Evolutionary conservation across 768 basidiomycete genomes (phyloP).

Genomic region (Suillus plorans): DNA sequence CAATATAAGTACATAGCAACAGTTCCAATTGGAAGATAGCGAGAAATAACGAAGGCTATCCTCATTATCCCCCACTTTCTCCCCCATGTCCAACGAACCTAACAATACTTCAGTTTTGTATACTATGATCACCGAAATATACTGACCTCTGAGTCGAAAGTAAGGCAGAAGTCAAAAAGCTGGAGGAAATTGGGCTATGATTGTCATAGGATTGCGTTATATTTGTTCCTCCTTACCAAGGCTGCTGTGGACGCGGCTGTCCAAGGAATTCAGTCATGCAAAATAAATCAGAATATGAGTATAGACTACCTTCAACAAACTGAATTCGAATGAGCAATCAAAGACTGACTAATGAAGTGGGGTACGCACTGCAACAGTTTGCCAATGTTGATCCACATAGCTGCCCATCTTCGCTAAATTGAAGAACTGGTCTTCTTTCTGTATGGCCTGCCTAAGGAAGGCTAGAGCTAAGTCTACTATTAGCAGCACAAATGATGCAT

Average conservation of each 20-base stretch:
- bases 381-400: neutral
- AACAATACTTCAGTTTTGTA: neutral
- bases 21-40: conserved; percentile 21
- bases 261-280: neutral
- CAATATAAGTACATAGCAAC: conserved; percentile 9
- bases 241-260: neutral
- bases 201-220: neutral
- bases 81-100: conserved; percentile 19
- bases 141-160: conserved; percentile 6
- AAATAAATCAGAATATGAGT: neutral
- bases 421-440: neutral
- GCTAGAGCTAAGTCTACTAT: neutral
- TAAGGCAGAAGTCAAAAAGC: conserved; percentile 4
- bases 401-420: neutral
- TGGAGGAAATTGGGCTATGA: neutral
- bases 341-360: neutral
- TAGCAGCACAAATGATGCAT: neutral
- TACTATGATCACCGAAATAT: neutral
- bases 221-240: neutral
- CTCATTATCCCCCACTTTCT: conserved; percentile 18
- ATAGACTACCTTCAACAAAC: neutral
- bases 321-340: neutral
- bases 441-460: too few relatives aligned
- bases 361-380: neutral
- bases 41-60: conserved; percentile 18